Evolutionary conservation across 352 stramenopile species (phyloP), one percentile per base, ranked within the genome.

Genomic region (Peronospora destructor): DNA sequence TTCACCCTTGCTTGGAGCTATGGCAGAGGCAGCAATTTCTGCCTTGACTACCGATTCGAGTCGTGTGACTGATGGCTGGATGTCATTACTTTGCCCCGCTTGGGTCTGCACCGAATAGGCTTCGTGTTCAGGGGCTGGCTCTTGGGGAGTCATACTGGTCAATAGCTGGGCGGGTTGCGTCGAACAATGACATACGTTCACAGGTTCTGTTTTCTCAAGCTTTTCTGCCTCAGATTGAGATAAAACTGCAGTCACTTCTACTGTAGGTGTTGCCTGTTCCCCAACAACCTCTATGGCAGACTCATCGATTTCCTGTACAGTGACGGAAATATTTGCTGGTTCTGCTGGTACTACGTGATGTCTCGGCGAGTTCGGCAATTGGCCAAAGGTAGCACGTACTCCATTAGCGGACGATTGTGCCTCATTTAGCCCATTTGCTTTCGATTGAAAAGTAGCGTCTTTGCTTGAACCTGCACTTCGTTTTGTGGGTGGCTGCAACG

Each of bases 401-500:
- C 7, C 17, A 29, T 50, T 19, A 34, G 12, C 34, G 19, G 29
- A 45, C 16, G 29, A 32, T 45, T 26, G 53, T 16, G 11, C 9
- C 11, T 36, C 16, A 26, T 19, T 45, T 6, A 26, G 30, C 28
- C 23, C 16, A 13, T 26, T 38, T 41, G 13, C 4, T 45, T 45
- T 42, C 1, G 11, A 12, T 39, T 53, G 28, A 33, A 28, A 12
- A 8, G 3, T 26, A 42, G 11, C 13, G 14, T 4, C 12, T 30
- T 44, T 29, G 17, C 10, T 60, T 44, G 25, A 17, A 52, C 13
- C 10, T 26, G 30, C 26, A 30, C 6, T 35, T 37, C 37, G 36
- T 28, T 53, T 54, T 9, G 26, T 13, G 29, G 36, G 19, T 36
- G 48, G 46, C 28, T 64, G 42, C 10, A 50, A 13, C 4, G n/a